phyloP scores from a whole-genome alignment of 495 filamentous ascomycete genomes.

The Articulospora tetracladia region DNA sequence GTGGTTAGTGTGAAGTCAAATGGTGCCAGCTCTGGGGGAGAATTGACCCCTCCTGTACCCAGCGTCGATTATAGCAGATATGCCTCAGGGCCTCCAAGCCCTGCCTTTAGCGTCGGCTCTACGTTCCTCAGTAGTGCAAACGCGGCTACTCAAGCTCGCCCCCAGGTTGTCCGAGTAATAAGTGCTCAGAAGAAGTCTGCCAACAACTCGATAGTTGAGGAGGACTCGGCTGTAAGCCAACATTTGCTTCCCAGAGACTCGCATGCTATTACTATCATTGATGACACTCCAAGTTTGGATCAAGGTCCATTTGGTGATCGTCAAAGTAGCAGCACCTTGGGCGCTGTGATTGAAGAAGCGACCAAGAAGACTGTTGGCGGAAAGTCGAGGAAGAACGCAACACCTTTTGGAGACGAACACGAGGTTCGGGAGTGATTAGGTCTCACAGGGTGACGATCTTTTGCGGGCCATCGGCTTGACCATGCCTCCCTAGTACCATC shows the following conservation, averaged over 20 bases:
- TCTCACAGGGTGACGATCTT: background rate
- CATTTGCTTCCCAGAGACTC: slow-evolving; percentile 23
- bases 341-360: slow-evolving; percentile 50
- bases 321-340: slow-evolving; percentile 41
- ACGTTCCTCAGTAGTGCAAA: slow-evolving; percentile 60
- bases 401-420: slow-evolving; percentile 55
- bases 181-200: slow-evolving; percentile 39
- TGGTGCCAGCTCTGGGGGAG: slow-evolving; percentile 40
- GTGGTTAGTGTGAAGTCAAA: slow-evolving; percentile 83
- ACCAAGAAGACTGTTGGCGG: slow-evolving; percentile 32
- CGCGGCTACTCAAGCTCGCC: slow-evolving; percentile 47
- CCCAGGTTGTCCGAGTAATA: slow-evolving; percentile 50
- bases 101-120: slow-evolving; percentile 59
- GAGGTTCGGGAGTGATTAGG: slow-evolving; percentile 27
- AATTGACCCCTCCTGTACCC: slow-evolving; percentile 50
- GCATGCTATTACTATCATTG: slow-evolving; percentile 41
- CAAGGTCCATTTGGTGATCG: slow-evolving; percentile 58
- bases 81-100: slow-evolving; percentile 36
- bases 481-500: background rate
- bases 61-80: slow-evolving; percentile 49
- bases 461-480: slow-evolving; percentile 3
- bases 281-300: slow-evolving; percentile 43
- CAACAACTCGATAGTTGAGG: slow-evolving; percentile 29
- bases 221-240: slow-evolving; percentile 27
- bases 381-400: slow-evolving; percentile 32